These are phyloP conservation scores for Xerocomus nothofagi DNA, from an alignment of 1,284 basidiomycete species.

Conservation along the genomic window DNA sequence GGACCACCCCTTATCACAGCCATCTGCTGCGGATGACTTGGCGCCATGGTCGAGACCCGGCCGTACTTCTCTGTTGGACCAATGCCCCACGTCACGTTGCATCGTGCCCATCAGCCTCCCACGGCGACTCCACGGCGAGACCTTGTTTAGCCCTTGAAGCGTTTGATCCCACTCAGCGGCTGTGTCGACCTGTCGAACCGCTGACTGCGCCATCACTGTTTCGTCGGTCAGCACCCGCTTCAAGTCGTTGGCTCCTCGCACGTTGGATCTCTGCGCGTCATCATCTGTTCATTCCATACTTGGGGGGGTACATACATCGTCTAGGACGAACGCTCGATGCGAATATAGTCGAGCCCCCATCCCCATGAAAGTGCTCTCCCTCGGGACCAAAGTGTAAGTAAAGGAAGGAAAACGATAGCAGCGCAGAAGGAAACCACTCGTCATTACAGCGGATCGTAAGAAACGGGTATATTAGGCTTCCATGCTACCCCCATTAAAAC, in stretches of 20 bases:
- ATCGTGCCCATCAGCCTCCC: too few relatives aligned
- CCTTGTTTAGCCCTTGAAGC: too few relatives aligned
- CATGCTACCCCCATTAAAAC: conserved; percentile 18
- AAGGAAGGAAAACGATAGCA: conserved; percentile 9
- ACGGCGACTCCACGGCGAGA: too few relatives aligned
- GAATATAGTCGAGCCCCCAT: neutral
- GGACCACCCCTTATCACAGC: neutral
- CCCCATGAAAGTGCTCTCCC: conserved; percentile 7
- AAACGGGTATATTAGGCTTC: conserved; percentile 36
- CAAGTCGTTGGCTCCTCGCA: neutral
- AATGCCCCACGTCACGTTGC: too few relatives aligned
- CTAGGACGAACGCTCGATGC: conserved; percentile 7
- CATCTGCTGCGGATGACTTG: neutral
- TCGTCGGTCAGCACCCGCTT: neutral
- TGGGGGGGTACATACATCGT: conserved; percentile 23
- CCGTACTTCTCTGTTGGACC: neutral
- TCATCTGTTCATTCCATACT: conserved; percentile 17
- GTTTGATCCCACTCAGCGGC: too few relatives aligned
- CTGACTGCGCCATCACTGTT: too few relatives aligned
- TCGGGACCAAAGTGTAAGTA: neutral
- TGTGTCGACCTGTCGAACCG: too few relatives aligned
- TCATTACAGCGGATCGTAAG: conserved; percentile 37
- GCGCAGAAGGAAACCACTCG: conserved; percentile 11
- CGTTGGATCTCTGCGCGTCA: neutral
- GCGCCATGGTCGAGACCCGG: too few relatives aligned